These are phyloP conservation scores for Metschnikowia koreensis DNA, from an alignment of 805 yeast genomes.

Conservation along the genomic window DNA sequence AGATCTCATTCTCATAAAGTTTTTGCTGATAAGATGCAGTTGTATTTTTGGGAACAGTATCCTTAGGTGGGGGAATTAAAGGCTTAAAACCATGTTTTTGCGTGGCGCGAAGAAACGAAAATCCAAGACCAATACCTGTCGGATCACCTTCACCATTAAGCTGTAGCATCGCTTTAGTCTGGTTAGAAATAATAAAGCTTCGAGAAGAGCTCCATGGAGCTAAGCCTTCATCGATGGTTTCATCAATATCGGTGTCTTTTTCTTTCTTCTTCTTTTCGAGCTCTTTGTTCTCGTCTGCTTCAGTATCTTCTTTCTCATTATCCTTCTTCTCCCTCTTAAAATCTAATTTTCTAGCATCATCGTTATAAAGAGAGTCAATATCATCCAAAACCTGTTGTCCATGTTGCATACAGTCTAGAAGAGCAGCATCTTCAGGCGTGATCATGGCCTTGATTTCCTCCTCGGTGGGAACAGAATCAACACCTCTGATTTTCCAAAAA, in stretches of 20 bases:
- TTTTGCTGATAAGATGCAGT: constrained; percentile 68
- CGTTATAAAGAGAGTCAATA: constrained; percentile 52
- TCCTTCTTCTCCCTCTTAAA: constrained; percentile 29
- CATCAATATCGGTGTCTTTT: constrained; percentile 36
- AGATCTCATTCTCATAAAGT: constrained; percentile 86
- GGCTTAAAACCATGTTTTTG: constrained; percentile 88
- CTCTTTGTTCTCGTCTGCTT: constrained; percentile 22
- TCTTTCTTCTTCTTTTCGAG: constrained; percentile 29
- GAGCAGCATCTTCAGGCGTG: constrained; percentile 84
- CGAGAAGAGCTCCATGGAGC: constrained; percentile 94
- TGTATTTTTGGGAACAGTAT: constrained; percentile 37
- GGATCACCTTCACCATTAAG: constrained; percentile 95
- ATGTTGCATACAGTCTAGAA: constrained; percentile 87
- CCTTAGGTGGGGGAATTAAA: constrained; percentile 34
- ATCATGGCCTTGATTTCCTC: constrained; percentile 80
- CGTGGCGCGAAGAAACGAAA: constrained; percentile 83
- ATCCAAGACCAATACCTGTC: constrained; percentile 85
- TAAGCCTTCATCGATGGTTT: constrained; percentile 74
- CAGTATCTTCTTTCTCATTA: constrained; percentile 34
- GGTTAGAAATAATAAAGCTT: constrained; percentile 90
- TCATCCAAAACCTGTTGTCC: constrained; percentile 91
- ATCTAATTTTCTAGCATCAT: constrained; percentile 30
- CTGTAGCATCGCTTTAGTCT: constrained; percentile 95
- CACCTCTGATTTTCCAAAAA: constrained; percentile 78
- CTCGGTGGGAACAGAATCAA: constrained; percentile 63